Base-by-base conservation (phyloP, 140 eudicot genomes). In the Stevia rebaudiana region DNA sequence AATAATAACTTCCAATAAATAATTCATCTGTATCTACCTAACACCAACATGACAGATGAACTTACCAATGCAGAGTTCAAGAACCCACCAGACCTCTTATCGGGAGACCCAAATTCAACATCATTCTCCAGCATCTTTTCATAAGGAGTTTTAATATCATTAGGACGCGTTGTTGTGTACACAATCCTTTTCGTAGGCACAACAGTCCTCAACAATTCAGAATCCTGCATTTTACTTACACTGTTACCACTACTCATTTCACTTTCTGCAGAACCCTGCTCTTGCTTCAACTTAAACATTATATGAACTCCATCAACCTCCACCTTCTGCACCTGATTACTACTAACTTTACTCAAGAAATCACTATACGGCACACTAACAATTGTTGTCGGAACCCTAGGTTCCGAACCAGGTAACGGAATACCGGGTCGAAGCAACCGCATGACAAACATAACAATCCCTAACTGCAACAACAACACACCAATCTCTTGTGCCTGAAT, bases 261-360 rank as follows among this genome's bases (percentile, higher is more conserved):
- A 43, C 68, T 74, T 21, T 69, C 86, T 10, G 28, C 1, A 21
- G 30, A 46, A 35, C 70, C 70, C 16, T 40, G 70, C 12, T 79
- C 88, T 21, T 63, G 65, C 79, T 85, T 89, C 84, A 89, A 57
- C 61, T 85, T 89, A 70, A 85, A 89, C 88, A 89, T 85, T 24
- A 89, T 83, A 77, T 89, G 94, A 30, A 89, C 89, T 7, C 96
- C 98, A 78, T 92, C 98, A 31, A 92, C 98, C 79, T 92, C 98
- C 51, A 92, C 98, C 73, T 92, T 88, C 48, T 92, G 86, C 73
- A 92, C 96, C 71, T 78, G 83, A 81, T 92, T 79, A 22, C 82
- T 40, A 55, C 86, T 80, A 57, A 92, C 85, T 71, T 80, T 92
- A 65, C 76, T 81, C 84, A 92, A 76, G 52, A 92, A 92, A 61